These are phyloP conservation scores for Nepenthes mirabilis DNA, from an alignment of 148 eudicot species.

Conservation along the genomic window DNA sequence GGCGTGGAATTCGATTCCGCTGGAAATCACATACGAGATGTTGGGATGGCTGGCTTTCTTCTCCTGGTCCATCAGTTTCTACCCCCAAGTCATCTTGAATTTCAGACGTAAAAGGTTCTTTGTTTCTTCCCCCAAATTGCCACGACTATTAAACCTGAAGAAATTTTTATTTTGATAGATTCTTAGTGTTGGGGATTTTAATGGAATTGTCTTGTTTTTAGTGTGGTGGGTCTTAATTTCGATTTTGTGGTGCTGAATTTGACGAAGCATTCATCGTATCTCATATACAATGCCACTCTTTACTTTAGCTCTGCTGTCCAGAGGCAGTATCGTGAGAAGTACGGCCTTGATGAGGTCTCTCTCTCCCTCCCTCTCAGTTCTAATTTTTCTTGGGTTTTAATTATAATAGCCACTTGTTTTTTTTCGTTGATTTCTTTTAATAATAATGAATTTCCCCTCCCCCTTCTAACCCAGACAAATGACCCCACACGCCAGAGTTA, in stretches of 20 bases:
- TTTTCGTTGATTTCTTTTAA: too few relatives aligned
- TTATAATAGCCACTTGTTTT: background rate
- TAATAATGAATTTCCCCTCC: too few relatives aligned
- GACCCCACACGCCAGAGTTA: too few relatives aligned
- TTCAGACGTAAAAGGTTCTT: constrained; percentile 57
- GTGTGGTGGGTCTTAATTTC: constrained; percentile 71
- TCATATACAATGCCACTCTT: constrained; percentile 52
- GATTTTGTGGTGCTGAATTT: constrained; percentile 61
- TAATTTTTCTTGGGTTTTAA: background rate
- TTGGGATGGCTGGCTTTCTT: constrained; percentile 63
- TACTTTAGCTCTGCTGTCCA: constrained; percentile 65
- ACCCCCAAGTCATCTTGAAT: constrained; percentile 61
- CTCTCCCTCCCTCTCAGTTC: background rate
- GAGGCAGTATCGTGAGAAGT: constrained; percentile 44
- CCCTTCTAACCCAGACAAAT: too few relatives aligned
- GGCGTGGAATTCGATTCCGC: constrained; percentile 36
- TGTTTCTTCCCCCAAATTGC: background rate
- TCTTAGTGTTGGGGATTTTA: constrained; percentile 1
- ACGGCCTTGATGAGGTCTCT: constrained; percentile 41
- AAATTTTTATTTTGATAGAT: background rate
- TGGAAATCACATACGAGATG: constrained; percentile 30
- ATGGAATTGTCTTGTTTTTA: constrained; percentile 7
- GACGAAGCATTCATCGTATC: constrained; percentile 66
- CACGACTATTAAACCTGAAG: background rate
- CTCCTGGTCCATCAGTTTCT: constrained; percentile 60